Base-by-base conservation (phyloP, 768 basidiomycete genomes). In the Leccinum fibrillosum region DNA sequence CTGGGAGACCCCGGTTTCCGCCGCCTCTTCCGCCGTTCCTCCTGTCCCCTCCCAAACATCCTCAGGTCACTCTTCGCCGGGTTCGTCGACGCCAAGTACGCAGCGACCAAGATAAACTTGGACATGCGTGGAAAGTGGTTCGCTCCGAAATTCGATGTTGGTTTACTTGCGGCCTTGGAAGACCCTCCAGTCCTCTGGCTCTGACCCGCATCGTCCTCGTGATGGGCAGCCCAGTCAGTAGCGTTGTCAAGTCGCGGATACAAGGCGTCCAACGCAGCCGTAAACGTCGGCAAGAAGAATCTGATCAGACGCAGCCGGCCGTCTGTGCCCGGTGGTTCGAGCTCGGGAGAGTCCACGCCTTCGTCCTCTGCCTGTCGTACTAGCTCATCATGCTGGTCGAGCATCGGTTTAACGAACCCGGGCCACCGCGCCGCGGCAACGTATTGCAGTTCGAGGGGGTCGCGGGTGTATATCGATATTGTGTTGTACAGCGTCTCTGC, bases 11-110 rank as follows among this genome's bases (percentile, higher is more conserved):
- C 76, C 2, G 73, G 69, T 53, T 69, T 74, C 59, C 76, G 72
- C 61, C 83, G 79, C 70, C 80, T 81, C 61, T 78, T 77, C 65
- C 80, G 82, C 57, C 82, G 83, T 68, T 89, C 89, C 54, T 88
- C 86, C 26, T 5, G 4, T 32, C 30, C 30, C 30, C 30, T 32
- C 30, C 30, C 30, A 12, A 32, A 32, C 82, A 96, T 86, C 37
- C 90, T 78, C 61, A 92, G 35, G 71, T 95, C 94, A 9, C 85
- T 86, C 66, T 85, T 88, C 0, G 86, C 72, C 2, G 94, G 93
- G 66, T 96, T 97, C 44, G 87, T 89, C 44, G 91, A 92, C 5
- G 92, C 91, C 42, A 94, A 73, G 66, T 86, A 96, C 1, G 86
- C 82, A 0, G 90, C 88, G 4, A 94, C 70, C 5, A 94, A 74